These are phyloP conservation scores for Xylaria sp. DNA, from an alignment of 2,329 filamentous ascomycete species.

Conservation along the genomic window DNA sequence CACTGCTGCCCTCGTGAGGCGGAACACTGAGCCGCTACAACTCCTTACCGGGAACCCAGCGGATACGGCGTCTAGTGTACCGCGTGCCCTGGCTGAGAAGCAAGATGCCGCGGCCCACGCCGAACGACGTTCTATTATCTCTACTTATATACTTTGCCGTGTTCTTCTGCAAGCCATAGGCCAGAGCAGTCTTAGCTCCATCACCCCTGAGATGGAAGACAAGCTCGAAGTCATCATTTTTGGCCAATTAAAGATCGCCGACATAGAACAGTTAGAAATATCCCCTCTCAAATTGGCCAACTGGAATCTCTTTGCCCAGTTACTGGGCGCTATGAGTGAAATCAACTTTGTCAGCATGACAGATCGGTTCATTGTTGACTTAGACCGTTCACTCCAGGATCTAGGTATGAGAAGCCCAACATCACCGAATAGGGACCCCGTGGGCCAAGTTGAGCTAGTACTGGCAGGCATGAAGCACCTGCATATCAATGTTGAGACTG, in stretches of 20 bases:
- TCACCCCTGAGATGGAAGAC: constrained; percentile 90
- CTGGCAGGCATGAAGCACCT: constrained; percentile 91
- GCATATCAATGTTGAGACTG: constrained; percentile 72
- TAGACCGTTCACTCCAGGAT: constrained; percentile 78
- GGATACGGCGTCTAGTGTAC: constrained; percentile 38
- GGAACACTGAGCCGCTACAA: constrained; percentile 75
- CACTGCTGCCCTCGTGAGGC: constrained; percentile 59
- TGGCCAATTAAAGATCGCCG: constrained; percentile 86
- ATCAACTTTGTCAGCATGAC: constrained; percentile 87
- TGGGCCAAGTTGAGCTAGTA: constrained; percentile 83
- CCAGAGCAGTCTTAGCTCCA: constrained; percentile 79
- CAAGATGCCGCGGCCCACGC: constrained; percentile 78
- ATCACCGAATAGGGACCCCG: constrained; percentile 64
- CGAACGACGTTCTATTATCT: constrained; percentile 88
- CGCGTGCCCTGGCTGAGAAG: constrained; percentile 49
- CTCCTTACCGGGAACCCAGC: constrained; percentile 38
- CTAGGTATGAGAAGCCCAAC: constrained; percentile 69
- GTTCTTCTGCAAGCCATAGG: constrained; percentile 93
- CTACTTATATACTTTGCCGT: constrained; percentile 92
- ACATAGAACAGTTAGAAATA: constrained; percentile 75
- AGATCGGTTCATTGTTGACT: constrained; percentile 77
- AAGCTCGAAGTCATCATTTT: constrained; percentile 96
- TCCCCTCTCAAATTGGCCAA: constrained; percentile 89
- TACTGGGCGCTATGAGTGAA: constrained; percentile 95
- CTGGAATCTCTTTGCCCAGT: constrained; percentile 90